Evolutionary conservation across 2,329 filamentous ascomycete genomes (phyloP).

Genomic region (Didymella segeticola): DNA sequence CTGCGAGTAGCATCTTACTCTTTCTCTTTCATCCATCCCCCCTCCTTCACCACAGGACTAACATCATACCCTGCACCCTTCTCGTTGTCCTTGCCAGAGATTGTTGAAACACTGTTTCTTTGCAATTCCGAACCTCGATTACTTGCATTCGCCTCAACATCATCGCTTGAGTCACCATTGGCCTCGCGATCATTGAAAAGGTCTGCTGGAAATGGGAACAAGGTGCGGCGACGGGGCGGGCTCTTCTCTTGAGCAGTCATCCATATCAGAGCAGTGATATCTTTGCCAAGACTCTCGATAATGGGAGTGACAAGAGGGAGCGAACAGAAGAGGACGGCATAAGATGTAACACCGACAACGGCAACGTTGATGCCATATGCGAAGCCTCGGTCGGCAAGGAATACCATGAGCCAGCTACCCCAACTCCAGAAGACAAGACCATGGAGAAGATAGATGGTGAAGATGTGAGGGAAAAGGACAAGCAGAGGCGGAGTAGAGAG

Average conservation of each 20-base stretch:
- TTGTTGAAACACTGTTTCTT: background rate
- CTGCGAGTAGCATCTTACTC: background rate
- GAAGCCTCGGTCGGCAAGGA: constrained; percentile 39
- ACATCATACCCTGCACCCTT: background rate
- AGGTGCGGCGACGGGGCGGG: constrained; percentile 39
- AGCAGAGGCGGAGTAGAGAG: constrained; percentile 51
- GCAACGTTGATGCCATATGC: constrained; percentile 46
- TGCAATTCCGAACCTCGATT: constrained; percentile 1
- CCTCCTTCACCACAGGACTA: background rate
- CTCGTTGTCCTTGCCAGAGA: background rate
- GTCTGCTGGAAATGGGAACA: constrained; percentile 41
- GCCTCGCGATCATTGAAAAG: constrained; percentile 21
- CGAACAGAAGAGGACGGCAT: constrained; percentile 40
- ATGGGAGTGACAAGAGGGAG: constrained; percentile 49
- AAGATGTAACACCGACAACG: constrained; percentile 47
- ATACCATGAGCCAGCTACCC: constrained; percentile 47
- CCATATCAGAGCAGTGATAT: constrained; percentile 49
- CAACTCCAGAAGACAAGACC: constrained; percentile 56
- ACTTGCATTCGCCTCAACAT: constrained; percentile 15
- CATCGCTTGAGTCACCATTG: constrained; percentile 9
- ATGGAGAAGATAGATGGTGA: constrained; percentile 58
- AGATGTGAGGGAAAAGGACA: constrained; percentile 57
- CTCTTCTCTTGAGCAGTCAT: constrained; percentile 45
- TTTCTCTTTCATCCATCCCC: background rate
- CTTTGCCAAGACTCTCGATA: constrained; percentile 50